Base-by-base conservation (phyloP, 192 early-diverging fungal species). In the Coemansia sp. region DNA sequence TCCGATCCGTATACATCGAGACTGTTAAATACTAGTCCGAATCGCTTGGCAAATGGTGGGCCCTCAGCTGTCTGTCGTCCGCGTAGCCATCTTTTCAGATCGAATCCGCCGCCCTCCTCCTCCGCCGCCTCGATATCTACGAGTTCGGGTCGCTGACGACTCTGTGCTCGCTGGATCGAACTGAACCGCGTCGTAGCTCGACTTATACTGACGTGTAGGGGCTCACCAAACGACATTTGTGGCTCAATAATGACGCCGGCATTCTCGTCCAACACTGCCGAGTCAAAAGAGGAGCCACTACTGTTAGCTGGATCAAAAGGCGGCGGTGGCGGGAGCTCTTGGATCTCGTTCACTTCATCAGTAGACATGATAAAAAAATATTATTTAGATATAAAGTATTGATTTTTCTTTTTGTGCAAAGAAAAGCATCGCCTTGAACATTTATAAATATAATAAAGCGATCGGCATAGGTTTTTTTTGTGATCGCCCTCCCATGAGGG, bases 171-270 rank as follows among this genome's bases (percentile, higher is more conserved):
- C 70, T 78, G 76, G 49, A 79, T 72, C 2, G 71, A 50, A 49
- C 73, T 53, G 58, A 78, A 83, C 12, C 73, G 65, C 4, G 70
- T 62, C 0, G 76, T 72, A 0, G 64, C 81, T 0, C 49, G 67
- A 27, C 47, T 59, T 38, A 78, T 59, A 63, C 66, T 78, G 66
- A 83, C 81, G n/a, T 75, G 69, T 34, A 74, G 59, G 24, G 73
- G 76, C 70, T 83, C 81, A 3, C 81, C 81, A 65, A 83, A 83
- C 18, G 78, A 75, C 40, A 45, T 76, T 35, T 9, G 15, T 4
- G 29, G 20, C 49, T 70, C 69, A 27, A 50, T 24, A 3, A 32
- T 32, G 50, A 13, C 13, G 13, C 13, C 53, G 6, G 53, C 53
- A 32, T 56, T 13, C n/a, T 16, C 53, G 16, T 56, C 53, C 13